Percentiles rank a stretch among this genome's conserved stretches.
Evolutionary conservation across 140 eudicot genomes (phyloP).

Genomic region (Senecio squalidus): DNA sequence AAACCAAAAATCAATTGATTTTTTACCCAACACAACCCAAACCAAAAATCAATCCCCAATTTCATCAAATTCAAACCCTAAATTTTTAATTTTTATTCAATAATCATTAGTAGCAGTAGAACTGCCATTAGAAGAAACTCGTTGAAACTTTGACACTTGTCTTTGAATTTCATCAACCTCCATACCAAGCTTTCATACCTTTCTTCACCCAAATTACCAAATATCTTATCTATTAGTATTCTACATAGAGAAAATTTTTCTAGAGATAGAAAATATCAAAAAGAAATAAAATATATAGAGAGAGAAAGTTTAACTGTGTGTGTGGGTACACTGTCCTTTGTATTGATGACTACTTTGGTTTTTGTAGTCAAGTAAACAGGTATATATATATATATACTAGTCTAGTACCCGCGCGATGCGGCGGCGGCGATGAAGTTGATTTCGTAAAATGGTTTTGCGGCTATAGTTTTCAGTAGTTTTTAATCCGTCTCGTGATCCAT

Average conservation of each 20-base stretch:
- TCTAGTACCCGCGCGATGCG: too few relatives aligned
- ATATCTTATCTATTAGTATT: constrained; percentile 14
- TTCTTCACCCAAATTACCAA: too few relatives aligned
- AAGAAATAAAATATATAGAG: neutral
- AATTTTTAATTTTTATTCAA: too few relatives aligned
- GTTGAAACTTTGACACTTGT: constrained; percentile 47
- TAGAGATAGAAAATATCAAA: constrained; percentile 24
- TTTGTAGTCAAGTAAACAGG: constrained; percentile 38
- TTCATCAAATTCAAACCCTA: too few relatives aligned
- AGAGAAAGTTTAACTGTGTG: constrained; percentile 17
- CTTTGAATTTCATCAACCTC: constrained; percentile 75
- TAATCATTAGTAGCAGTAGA: constrained; percentile 20
- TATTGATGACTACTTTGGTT: constrained; percentile 68
- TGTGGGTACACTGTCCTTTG: constrained; percentile 37
- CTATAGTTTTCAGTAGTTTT: too few relatives aligned
- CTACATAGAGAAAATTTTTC: constrained; percentile 31
- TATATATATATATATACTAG: too few relatives aligned
- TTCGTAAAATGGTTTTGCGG: too few relatives aligned
- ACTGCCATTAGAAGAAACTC: constrained; percentile 40
- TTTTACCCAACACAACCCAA: too few relatives aligned
- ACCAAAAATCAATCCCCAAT: too few relatives aligned
- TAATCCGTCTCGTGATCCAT: too few relatives aligned
- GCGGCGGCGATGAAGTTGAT: too few relatives aligned
- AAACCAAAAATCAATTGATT: too few relatives aligned
- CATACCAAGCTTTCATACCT: constrained; percentile 56